phyloP scores from a whole-genome alignment of 306 rosid genomes.

The Corylus heterophylla region DNA sequence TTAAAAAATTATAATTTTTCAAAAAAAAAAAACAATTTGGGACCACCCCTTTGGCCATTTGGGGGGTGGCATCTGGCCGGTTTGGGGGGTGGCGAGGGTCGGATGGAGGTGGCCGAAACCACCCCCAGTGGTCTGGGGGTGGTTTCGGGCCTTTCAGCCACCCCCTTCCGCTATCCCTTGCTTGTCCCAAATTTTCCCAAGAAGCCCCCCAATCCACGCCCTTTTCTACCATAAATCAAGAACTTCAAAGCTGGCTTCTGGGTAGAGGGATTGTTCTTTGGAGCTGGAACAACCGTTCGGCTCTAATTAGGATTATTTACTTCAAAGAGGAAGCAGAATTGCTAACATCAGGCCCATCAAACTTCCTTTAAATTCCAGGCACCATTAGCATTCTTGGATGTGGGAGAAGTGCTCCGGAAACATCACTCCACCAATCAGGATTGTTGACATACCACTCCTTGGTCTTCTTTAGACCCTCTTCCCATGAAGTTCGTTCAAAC shows the following conservation, averaged over 20 bases:
- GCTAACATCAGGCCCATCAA: slow-evolving; percentile 27
- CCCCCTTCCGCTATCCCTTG: slow-evolving; percentile 49
- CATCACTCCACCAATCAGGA: slow-evolving; percentile 69
- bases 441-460: slow-evolving; percentile 58
- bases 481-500: slow-evolving; percentile 53
- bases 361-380: slow-evolving; percentile 50
- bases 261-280: slow-evolving; percentile 18
- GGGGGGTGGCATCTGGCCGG: too few species aligned
- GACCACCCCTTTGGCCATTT: too few species aligned
- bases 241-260: slow-evolving; percentile 44
- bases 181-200: slow-evolving; percentile 53
- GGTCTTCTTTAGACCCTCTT: slow-evolving; percentile 53
- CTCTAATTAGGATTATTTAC: slow-evolving; percentile 24
- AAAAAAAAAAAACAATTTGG: too few species aligned
- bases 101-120: too few species aligned
- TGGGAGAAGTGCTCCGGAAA: slow-evolving; percentile 60
- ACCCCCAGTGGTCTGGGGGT: too few species aligned
- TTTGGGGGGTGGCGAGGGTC: too few species aligned
- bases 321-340: neutral
- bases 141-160: too few species aligned
- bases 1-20: too few species aligned
- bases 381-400: slow-evolving; percentile 61
- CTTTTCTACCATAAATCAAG: slow-evolving; percentile 53
- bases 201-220: slow-evolving; percentile 55
- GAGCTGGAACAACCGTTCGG: slow-evolving; percentile 30